These are phyloP conservation scores for Graphilbum fragrans DNA, from an alignment of 2,329 filamentous ascomycete genomes.

Conservation along the genomic window DNA sequence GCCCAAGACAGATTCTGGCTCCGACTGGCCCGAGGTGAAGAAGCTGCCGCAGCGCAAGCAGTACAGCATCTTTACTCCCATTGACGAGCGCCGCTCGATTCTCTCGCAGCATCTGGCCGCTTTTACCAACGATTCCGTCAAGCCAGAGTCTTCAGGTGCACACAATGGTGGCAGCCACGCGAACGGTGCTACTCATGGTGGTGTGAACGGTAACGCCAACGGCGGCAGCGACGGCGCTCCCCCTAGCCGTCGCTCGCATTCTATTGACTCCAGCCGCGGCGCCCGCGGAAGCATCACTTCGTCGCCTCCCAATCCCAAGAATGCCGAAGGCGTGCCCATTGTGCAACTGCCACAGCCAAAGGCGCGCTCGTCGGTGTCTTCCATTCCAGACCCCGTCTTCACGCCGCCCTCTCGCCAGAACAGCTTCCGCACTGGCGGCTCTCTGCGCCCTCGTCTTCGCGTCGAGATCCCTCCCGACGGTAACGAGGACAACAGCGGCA, in stretches of 20 bases:
- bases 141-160: conserved; percentile 17
- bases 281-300: conserved; percentile 20
- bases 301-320: conserved; percentile 43
- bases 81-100: conserved; percentile 84
- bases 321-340: conserved; percentile 34
- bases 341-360: conserved; percentile 24
- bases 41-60: conserved; percentile 65
- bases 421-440: conserved; percentile 56
- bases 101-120: conserved; percentile 70
- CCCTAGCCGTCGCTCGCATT: conserved; percentile 40
- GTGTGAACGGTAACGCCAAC: conserved; percentile 15
- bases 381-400: conserved; percentile 51
- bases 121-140: conserved; percentile 44
- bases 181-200: too few relatives aligned
- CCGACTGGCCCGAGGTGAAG: conserved; percentile 36
- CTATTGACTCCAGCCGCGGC: conserved; percentile 44
- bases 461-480: conserved; percentile 92
- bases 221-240: not conserved
- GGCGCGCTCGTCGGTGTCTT: conserved; percentile 41
- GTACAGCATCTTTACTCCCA: conserved; percentile 93
- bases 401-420: conserved; percentile 68
- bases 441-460: conserved; percentile 65
- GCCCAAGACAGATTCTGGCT: conserved; percentile 1
- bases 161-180: conserved; percentile 4
- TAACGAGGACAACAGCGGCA: conserved; percentile 63